Base-by-base conservation (phyloP, 495 filamentous ascomycete species). In the Beverwykella pulmonaria region DNA sequence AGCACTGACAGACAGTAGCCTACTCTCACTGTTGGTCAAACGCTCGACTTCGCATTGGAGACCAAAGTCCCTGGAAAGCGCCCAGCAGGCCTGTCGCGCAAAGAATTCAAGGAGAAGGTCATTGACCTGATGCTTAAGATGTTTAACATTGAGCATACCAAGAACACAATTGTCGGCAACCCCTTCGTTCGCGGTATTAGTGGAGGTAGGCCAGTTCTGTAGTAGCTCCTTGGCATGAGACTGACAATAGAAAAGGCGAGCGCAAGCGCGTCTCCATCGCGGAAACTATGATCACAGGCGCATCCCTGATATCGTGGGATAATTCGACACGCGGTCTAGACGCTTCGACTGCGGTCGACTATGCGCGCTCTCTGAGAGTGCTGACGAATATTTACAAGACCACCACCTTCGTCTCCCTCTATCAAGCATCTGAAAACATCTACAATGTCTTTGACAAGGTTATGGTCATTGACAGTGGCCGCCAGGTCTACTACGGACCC, bases 361-460 rank as follows among this genome's bases (percentile, higher is more conserved):
- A 71, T 79, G 78, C 82, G 64, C 91, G 91, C 73, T 90, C 88
- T 0, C 82, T 94, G 29, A 84, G 90, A 1, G 84, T 92, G 36
- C 81, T 91, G 77, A 92, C 91, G 29, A 87, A 92, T 71, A 82
- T 93, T 53, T 91, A 91, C 81, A 83, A 90, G 71, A 90, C 85
- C 0, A 88, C 86, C 26, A 92, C 90, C 0, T 92, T 92, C 53
- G 90, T 92, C 4, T 90, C 88, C 0, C 79, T 93, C 1, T 95
- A 93, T 69, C 91, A 95, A 71, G 91, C 91, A 0, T 88, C 86
- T 2, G 90, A 96, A 75, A 89, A 84, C 67, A 95, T 95, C 55
- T 96, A 93, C 77, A 83, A 82, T 27, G 85, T 88, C 50, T 97
- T 97, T 67, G 92, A 97, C 78, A 95, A 94, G 70, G 90, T 94